Conservation (phyloP, 2,329 filamentous ascomycete species). For the Cytospora mali region DNA sequence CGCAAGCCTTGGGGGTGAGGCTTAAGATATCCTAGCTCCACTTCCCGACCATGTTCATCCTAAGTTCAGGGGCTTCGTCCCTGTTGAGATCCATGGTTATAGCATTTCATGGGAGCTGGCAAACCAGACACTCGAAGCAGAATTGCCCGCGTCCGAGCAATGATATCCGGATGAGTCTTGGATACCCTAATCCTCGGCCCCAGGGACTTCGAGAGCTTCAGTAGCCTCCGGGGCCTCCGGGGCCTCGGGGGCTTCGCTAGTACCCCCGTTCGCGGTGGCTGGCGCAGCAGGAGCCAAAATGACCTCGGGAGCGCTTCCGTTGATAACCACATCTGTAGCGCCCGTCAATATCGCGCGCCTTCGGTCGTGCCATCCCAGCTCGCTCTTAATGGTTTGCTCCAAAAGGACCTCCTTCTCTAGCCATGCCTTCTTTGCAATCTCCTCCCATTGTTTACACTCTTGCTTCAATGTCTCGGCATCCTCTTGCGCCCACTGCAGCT, state of each 20-base stretch:
- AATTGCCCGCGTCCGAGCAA: not conserved
- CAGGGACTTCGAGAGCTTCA: not conserved
- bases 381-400: constrained; percentile 69
- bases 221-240: too few relatives aligned
- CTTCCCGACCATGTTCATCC: not conserved
- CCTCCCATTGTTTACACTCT: constrained; percentile 69
- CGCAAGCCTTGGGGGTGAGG: not conserved
- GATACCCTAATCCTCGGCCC: constrained; percentile 7
- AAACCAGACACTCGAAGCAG: not conserved
- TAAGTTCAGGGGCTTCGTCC: not conserved
- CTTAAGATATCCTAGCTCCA: not conserved
- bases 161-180: not conserved
- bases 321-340: constrained; percentile 48
- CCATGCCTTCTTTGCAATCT: constrained; percentile 72
- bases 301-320: constrained; percentile 20
- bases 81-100: not conserved
- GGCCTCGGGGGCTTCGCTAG: constrained; percentile 11
- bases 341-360: constrained; percentile 57
- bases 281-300: not conserved
- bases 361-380: constrained; percentile 66
- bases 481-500: constrained; percentile 72
- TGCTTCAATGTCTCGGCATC: constrained; percentile 65
- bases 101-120: not conserved
- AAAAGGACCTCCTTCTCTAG: constrained; percentile 76
- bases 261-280: constrained; percentile 11